phyloP scores from a whole-genome alignment of 352 stramenopile genomes.

The Globisporangium irregulare region DNA sequence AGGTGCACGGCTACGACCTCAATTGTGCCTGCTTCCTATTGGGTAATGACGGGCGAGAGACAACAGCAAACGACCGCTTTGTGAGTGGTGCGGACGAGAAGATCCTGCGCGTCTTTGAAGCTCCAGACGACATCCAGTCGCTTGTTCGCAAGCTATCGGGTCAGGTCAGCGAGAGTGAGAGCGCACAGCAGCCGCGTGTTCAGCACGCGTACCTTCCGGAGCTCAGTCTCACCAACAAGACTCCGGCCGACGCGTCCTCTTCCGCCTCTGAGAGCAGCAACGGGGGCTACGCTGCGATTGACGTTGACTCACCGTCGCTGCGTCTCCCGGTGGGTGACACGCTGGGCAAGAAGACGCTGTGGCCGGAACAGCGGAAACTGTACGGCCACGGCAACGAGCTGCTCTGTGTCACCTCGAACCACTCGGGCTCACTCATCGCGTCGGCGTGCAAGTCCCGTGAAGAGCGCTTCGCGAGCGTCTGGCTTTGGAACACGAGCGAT shows the following conservation, averaged over 20 bases:
- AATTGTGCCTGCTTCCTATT: conserved; percentile 66
- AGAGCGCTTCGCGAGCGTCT: conserved; percentile 57
- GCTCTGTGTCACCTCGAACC: conserved; percentile 58
- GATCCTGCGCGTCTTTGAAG: conserved; percentile 75
- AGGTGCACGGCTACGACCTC: conserved; percentile 82
- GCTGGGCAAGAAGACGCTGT: conserved; percentile 63
- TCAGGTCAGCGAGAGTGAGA: background rate
- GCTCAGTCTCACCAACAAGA: conserved; percentile 79
- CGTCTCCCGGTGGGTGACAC: conserved; percentile 60
- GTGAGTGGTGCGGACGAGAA: conserved; percentile 83
- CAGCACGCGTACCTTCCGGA: conserved; percentile 70
- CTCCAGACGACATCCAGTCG: conserved; percentile 43
- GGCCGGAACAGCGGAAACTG: conserved; percentile 72
- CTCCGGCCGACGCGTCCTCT: conserved; percentile 9
- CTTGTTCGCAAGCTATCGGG: conserved; percentile 28
- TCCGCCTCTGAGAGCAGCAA: conserved; percentile 4
- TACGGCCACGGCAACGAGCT: conserved; percentile 82
- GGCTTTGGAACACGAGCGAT: conserved; percentile 61
- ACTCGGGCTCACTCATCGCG: conserved; percentile 48
- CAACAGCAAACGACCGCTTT: conserved; percentile 38
- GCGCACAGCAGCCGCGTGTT: conserved; percentile 15
- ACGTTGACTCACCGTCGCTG: conserved; percentile 8
- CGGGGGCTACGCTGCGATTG: conserved; percentile 26
- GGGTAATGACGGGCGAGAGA: background rate
- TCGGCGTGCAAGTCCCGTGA: conserved; percentile 78